Evolutionary conservation across 1,139 yeast species (phyloP).

Genomic region (Geotrichum bryndzae): DNA sequence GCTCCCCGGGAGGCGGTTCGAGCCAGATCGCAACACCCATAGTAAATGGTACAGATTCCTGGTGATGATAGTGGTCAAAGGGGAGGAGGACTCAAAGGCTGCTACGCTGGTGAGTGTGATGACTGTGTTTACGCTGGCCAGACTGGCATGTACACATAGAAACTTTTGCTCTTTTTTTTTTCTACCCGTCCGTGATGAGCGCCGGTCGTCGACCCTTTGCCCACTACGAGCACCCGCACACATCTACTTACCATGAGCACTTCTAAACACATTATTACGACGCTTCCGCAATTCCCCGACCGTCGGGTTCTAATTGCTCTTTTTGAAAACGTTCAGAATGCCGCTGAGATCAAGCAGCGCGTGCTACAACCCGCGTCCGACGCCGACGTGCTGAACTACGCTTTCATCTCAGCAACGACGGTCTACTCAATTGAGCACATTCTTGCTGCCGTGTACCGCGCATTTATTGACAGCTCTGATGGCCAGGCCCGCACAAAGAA

Average conservation of each 20-base stretch:
- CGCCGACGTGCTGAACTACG: constrained; percentile 36
- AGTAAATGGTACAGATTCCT: neutral
- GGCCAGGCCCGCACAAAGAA: constrained; percentile 43
- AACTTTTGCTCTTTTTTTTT: neutral
- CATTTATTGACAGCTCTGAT: constrained; percentile 41
- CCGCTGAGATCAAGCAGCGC: constrained; percentile 6
- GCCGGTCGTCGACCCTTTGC: neutral
- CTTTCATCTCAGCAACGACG: constrained; percentile 45
- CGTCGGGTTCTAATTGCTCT: constrained; percentile 36
- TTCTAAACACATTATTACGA: constrained; percentile 14
- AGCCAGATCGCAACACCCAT: constrained; percentile 10
- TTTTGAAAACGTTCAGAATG: constrained; percentile 40
- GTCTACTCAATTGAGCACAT: constrained; percentile 46
- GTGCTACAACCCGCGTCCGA: constrained; percentile 27
- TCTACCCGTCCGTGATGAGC: neutral
- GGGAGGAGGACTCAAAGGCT: too few relatives aligned
- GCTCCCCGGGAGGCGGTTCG: neutral
- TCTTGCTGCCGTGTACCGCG: constrained; percentile 45
- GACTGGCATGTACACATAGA: neutral
- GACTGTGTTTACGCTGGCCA: neutral
- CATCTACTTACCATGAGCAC: neutral
- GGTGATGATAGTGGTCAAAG: neutral
- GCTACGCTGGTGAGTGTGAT: neutral
- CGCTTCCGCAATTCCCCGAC: constrained; percentile 44
- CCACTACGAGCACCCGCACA: neutral